Conservation (phyloP, 2,329 filamentous ascomycete genomes). For the Grosmannia penicillata region DNA sequence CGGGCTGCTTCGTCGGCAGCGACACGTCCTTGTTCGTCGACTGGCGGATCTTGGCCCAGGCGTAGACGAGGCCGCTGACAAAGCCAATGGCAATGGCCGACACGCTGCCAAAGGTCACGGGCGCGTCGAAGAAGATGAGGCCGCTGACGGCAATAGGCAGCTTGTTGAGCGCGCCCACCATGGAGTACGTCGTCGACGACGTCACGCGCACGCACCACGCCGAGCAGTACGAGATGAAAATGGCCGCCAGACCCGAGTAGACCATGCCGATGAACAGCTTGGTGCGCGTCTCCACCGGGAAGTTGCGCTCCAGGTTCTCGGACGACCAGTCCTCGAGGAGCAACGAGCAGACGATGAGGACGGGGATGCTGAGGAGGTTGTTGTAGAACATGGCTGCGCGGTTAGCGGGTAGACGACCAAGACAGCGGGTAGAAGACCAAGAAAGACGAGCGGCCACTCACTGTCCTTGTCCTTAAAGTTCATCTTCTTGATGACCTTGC, state of each 20-base stretch:
- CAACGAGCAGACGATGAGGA: conserved; percentile 70
- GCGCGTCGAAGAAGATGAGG: conserved; percentile 87
- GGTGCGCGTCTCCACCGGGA: conserved; percentile 69
- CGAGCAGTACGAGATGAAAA: conserved; percentile 99
- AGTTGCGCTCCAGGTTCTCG: conserved; percentile 72
- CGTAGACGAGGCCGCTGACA: conserved; percentile 80
- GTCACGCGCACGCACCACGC: conserved; percentile 98
- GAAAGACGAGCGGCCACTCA: conserved; percentile 35
- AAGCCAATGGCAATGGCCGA: conserved; percentile 87
- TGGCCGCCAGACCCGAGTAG: conserved; percentile 80
- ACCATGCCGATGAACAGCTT: conserved; percentile 76
- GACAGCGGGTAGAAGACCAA: neutral
- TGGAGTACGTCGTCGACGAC: conserved; percentile 94
- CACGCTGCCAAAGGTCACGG: conserved; percentile 81
- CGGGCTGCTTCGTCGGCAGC: conserved; percentile 47
- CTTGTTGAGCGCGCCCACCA: conserved; percentile 98
- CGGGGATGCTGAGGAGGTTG: conserved; percentile 90
- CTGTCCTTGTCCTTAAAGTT: conserved; percentile 99
- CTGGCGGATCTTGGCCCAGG: conserved; percentile 75
- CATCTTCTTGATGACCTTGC: conserved; percentile 97
- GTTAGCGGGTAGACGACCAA: neutral
- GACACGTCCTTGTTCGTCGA: conserved; percentile 50
- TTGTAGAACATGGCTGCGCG: conserved; percentile 94
- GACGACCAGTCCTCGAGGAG: conserved; percentile 85
- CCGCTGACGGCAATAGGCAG: conserved; percentile 87